Base-by-base conservation (phyloP, 257 asterid genomes). In the Solanum commersonii region DNA sequence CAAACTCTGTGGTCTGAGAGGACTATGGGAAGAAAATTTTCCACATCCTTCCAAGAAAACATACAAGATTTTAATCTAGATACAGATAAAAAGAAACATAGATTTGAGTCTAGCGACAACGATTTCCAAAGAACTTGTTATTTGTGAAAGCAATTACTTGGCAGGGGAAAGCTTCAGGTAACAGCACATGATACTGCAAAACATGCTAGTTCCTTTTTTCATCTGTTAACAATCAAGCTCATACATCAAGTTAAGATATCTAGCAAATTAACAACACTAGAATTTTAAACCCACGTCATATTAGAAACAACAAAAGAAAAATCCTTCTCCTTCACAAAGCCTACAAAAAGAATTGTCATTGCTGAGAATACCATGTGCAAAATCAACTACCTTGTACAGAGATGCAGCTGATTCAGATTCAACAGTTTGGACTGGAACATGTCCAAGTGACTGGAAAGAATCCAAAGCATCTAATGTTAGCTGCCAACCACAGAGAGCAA, bases 321-420 rank as follows among this genome's bases (percentile, higher is more conserved):
- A 8, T 70, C 27, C 86, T 49, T 3, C 85, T 52, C 70, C 38
- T 27, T 44, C 70, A 49, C 42, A 81, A 81, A 81, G 29, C 44
- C 68, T 18, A 81, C 35, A 38, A 31, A 81, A 81, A 16, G 67
- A 79, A 25, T 73, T 35, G 42, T 81, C 31, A 38, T 20, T 29
- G 68, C 70, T 81, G 20, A 37, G 70, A 81, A 46, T 46, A 81
- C 34, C 85, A 29, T 10, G 68, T 81, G 70, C 29, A 81, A 81
- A 81, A 82, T 31, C 44, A 49, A 82, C 37, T 78, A 97, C 99
- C 99, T 97, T 97, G 84, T 94, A 91, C 91, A 95, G 88, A 87
- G 99, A 97, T 88, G 99, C 99, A 27, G 99, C 98, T 79, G 99
- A 97, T 94, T 97, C 99, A 86, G 99, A 97, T 88, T 97, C 98